Evolutionary conservation across 768 basidiomycete genomes (phyloP), one percentile per base, ranked within the genome.

Genomic region (Flagelloscypha sp.): DNA sequence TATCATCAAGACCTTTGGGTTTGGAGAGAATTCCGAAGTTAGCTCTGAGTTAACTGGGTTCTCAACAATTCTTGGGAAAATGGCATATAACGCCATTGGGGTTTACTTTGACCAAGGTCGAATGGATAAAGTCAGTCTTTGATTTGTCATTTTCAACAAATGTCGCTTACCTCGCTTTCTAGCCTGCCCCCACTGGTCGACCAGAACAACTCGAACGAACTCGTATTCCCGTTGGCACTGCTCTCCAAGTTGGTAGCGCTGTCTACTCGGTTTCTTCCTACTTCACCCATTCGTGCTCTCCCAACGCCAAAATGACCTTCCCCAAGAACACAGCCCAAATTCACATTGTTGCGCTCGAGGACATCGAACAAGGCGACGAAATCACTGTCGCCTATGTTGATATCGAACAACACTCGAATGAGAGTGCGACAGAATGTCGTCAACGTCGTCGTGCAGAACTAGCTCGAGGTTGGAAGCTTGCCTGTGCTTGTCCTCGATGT

Each of bases 401-500:
- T 44, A 73, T 79, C 44, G 58, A 60, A 0, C 72, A 74, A 48
- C 72, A 63, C 38, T 51, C 62, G 1, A 72, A 49, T 18, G 83
- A 85, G 57, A 64, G 65, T 22, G 43, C 52, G 7, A 53, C 58
- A 3, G 76, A 79, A 19, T 74, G 76, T 34, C 66, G 82, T 37
- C 65, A 74, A 37, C 67, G 81, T 28, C 64, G 86, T 43, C 70
- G 87, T 21, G 64, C 67, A 46, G 83, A 86, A 61, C 69, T 90
- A 24, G 84, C 73, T 16, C 69, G 81, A 27, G 86, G 87, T 22
- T 90, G 87, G 87, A 66, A 70, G 38, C 87, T 89, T 52, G 75
- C 82, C 8, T 90, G 87, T 49, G 55, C 61, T 33, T 90, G 87
- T 52, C 56, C 65, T 36, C 70, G 74, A 28, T 89, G 87, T 51